These are phyloP conservation scores for Phlegmacium glaucopus DNA, from an alignment of 768 basidiomycete genomes.

Conservation along the genomic window DNA sequence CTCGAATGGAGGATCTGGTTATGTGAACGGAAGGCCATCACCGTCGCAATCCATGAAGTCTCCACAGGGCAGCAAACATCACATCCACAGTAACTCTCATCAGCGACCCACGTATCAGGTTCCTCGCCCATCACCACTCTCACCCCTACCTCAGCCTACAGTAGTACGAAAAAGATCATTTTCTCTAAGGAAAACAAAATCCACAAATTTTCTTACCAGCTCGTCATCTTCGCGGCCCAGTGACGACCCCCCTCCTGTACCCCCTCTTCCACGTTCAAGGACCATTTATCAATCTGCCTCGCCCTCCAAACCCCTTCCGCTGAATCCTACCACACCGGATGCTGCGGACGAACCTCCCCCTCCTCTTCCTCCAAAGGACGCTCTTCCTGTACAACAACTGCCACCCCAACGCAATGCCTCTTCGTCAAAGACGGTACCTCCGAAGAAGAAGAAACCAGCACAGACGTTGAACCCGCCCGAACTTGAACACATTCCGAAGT, in stretches of 20 bases:
- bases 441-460: slow-evolving; percentile 40
- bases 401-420: neutral
- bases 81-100: neutral
- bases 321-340: slow-evolving; percentile 19
- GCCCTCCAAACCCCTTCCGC: slow-evolving; percentile 42
- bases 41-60: neutral
- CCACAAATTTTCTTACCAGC: slow-evolving; percentile 33
- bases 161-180: slow-evolving; percentile 32
- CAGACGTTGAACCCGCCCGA: slow-evolving; percentile 67
- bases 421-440: neutral
- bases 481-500: slow-evolving; percentile 69
- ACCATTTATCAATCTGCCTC: slow-evolving; percentile 19
- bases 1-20: slow-evolving; percentile 19
- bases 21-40: neutral
- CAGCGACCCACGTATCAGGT: neutral
- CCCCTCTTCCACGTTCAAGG: slow-evolving; percentile 40
- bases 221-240: slow-evolving; percentile 22
- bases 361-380: slow-evolving; percentile 12
- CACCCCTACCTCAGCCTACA: slow-evolving; percentile 11
- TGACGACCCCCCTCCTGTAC: slow-evolving; percentile 35
- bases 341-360: slow-evolving; percentile 7
- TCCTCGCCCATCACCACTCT: neutral
- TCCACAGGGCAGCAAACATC: neutral
- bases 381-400: neutral
- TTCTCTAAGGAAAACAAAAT: slow-evolving; percentile 46